Conservation (phyloP, 2,329 filamentous ascomycete species). For the Allantophomopsis lycopodina region DNA sequence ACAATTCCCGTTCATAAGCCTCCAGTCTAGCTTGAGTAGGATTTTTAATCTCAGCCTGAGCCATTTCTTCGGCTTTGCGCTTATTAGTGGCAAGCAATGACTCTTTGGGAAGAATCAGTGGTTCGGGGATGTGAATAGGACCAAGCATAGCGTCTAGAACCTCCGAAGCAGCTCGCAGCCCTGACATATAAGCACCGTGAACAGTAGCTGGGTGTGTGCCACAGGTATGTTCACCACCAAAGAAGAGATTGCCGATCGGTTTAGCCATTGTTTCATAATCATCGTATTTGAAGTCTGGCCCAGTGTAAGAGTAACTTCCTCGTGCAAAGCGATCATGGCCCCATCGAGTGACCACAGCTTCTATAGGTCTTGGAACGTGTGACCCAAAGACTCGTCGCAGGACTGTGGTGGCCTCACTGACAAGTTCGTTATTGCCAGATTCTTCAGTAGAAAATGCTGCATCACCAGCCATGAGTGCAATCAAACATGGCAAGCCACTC, state of each 20-base stretch:
- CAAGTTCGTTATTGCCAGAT: conserved; percentile 59
- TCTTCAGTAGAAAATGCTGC: conserved; percentile 80
- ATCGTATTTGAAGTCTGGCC: conserved; percentile 64
- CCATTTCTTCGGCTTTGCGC: conserved; percentile 30
- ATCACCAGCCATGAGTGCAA: conserved; percentile 92
- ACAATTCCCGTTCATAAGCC: conserved; percentile 39
- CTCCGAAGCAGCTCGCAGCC: conserved; percentile 77
- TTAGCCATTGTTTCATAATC: conserved; percentile 91
- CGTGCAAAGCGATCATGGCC: conserved; percentile 80
- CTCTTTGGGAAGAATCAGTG: conserved; percentile 58
- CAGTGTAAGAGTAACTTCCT: conserved; percentile 92
- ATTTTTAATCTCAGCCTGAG: conserved; percentile 23
- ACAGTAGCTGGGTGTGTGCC: conserved; percentile 94
- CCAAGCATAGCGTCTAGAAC: conserved; percentile 71
- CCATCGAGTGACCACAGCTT: conserved; percentile 88
- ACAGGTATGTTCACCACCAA: conserved; percentile 93
- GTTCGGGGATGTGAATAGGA: conserved; percentile 62
- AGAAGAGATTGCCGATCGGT: conserved; percentile 75
- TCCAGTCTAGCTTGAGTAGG: conserved; percentile 37
- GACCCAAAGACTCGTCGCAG: conserved; percentile 63
- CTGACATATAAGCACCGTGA: conserved; percentile 90
- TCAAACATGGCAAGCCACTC: conserved; percentile 72
- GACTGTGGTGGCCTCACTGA: conserved; percentile 68
- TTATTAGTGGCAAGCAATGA: conserved; percentile 26
- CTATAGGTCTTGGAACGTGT: conserved; percentile 62